Base-by-base conservation (phyloP, 2,329 filamentous ascomycete genomes). In the Diaporthe australafricana region DNA sequence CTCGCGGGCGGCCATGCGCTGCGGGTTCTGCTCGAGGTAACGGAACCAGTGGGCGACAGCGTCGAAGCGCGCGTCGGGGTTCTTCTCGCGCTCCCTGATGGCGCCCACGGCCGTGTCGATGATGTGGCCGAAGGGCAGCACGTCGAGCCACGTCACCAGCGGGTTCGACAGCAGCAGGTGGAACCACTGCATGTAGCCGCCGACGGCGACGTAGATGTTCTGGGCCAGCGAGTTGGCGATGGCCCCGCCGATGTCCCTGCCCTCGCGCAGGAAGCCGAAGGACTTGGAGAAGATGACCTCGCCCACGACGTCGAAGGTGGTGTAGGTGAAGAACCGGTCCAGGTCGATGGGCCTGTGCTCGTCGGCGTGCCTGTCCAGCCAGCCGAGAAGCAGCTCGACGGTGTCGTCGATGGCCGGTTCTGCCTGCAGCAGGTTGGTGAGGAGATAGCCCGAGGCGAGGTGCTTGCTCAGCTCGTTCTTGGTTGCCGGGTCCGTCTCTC, bases 401-500 rank as follows among this genome's bases (percentile, higher is more conserved):
- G 70, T 72, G 1, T 32, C 16, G 47, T 75, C 71, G 22, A 79
- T 75, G 47, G 57, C 38, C 1, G 57, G 56, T 63, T 79, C 76
- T 5, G 70, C 70, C 52, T 75, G 73, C 9, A 78, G 56, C 9
- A 77, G 45, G 57, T 74, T 84, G 80, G 73, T 83, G 9, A 80
- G 75, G 3, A 79, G 74, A 60, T 80, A 82, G 7, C 77, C 79
- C 12, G 77, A 68, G 35, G 80, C 77, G 6, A 84, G 66, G 68
- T 82, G 80, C 42, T 77, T 79, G 9, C 78, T 74, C 66, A 78
- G 78, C 53, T 78, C 75, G 27, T 79, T 78, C 48, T 85, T 81
- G 3, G 74, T 75, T 25, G 79, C 79, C 3, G 80, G 80, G 70
- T 83, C 78, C 17, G 80, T 74, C 57, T 80, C 80, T 2, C 81